Evolutionary conservation across 352 stramenopile species (phyloP).

Genomic region (Phytopythium helicoides): DNA sequence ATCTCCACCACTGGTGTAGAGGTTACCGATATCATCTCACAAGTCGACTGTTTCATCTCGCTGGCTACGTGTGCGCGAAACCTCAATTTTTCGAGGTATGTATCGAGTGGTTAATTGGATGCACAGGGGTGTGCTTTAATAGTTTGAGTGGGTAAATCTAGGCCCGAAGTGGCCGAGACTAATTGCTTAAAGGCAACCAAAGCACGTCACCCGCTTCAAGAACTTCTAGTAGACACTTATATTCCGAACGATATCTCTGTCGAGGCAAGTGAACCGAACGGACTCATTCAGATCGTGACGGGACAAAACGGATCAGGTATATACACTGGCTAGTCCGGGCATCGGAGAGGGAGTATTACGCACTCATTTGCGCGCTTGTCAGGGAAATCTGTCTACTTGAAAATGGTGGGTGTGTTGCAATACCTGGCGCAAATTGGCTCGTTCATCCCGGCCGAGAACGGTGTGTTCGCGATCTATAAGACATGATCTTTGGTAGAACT

Average conservation of each 20-base stretch:
- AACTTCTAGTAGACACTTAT: conserved; percentile 79
- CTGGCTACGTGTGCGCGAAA: conserved; percentile 59
- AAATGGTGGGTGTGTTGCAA: conserved; percentile 81
- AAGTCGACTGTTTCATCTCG: conserved; percentile 72
- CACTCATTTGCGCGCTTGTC: conserved; percentile 1
- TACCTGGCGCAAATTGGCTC: conserved; percentile 85
- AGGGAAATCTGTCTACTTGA: conserved; percentile 89
- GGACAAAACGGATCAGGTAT: conserved; percentile 85
- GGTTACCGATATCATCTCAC: conserved; percentile 61
- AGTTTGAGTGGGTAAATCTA: neutral
- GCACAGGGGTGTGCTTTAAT: too few species aligned
- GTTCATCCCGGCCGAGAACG: conserved; percentile 74
- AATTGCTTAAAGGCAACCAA: conserved; percentile 53
- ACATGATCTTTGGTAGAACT: neutral
- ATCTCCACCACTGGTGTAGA: conserved; percentile 27
- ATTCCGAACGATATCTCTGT: conserved; percentile 79
- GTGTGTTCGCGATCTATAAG: conserved; percentile 14
- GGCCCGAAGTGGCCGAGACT: conserved; percentile 10
- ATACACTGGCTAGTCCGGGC: neutral
- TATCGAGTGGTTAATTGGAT: too few species aligned
- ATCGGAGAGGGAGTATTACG: neutral
- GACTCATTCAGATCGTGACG: conserved; percentile 68
- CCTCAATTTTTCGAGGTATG: conserved; percentile 82
- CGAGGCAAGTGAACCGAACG: conserved; percentile 14
- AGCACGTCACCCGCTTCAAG: conserved; percentile 79